Evolutionary conservation across 129 eudicot species (phyloP).

Genomic region (Helichrysum umbraculigerum): DNA sequence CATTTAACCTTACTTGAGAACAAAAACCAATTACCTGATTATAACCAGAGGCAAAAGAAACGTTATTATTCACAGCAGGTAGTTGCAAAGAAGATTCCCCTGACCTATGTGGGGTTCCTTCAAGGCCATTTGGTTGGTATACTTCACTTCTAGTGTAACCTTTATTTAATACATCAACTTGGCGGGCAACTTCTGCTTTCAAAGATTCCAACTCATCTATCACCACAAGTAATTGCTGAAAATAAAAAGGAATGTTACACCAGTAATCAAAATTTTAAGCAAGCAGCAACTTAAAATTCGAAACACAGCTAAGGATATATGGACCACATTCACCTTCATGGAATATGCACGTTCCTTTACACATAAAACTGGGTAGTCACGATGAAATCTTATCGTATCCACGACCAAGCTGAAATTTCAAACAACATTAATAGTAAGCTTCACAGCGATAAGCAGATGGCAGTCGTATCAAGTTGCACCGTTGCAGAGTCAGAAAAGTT

Average conservation of each 20-base stretch:
- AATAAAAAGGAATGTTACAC: slow-evolving; percentile 25
- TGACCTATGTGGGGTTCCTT: slow-evolving; percentile 38
- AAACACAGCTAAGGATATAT: neutral
- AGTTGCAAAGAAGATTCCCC: slow-evolving; percentile 36
- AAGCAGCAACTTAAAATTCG: slow-evolving; percentile 10
- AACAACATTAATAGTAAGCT: slow-evolving; percentile 15
- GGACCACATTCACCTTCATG: slow-evolving; percentile 59
- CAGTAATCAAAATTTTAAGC: slow-evolving; percentile 14
- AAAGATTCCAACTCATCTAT: slow-evolving; percentile 78
- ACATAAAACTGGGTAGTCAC: slow-evolving; percentile 68
- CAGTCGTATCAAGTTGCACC: neutral
- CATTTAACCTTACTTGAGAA: slow-evolving; percentile 7
- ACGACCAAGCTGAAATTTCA: slow-evolving; percentile 64
- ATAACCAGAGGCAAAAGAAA: slow-evolving; percentile 30
- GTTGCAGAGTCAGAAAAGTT: neutral
- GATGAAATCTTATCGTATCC: slow-evolving; percentile 87
- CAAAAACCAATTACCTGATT: slow-evolving; percentile 47
- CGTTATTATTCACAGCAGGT: slow-evolving; percentile 38
- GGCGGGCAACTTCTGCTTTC: slow-evolving; percentile 59
- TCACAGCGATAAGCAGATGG: slow-evolving; percentile 21
- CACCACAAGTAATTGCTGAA: slow-evolving; percentile 71
- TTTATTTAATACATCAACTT: slow-evolving; percentile 50
- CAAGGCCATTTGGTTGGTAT: slow-evolving; percentile 44
- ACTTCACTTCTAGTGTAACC: slow-evolving; percentile 37
- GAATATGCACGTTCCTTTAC: slow-evolving; percentile 53